Evolutionary conservation across 2,329 filamentous ascomycete species (phyloP).

Genomic region (Alternaria incomplexa): DNA sequence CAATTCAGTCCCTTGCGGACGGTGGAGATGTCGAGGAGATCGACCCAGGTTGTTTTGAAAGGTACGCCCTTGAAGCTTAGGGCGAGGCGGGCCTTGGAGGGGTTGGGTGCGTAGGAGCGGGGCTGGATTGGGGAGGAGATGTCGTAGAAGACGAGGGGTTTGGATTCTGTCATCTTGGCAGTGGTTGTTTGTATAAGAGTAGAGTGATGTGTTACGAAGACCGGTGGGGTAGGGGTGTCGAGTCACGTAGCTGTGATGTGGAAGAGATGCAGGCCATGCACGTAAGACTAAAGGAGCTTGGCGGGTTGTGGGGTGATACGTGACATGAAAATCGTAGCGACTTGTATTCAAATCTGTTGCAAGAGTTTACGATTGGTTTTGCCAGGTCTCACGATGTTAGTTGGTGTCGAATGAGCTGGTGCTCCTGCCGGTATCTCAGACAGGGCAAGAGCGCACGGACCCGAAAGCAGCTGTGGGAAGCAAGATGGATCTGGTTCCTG

Average conservation of each 20-base stretch:
- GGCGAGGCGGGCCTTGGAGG: slow-evolving; percentile 59
- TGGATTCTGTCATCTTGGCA: slow-evolving; percentile 30
- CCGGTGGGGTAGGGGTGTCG: neutral
- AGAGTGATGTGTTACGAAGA: too few species aligned
- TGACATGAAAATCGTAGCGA: neutral
- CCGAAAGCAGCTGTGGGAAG: neutral
- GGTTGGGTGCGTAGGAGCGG: slow-evolving; percentile 56
- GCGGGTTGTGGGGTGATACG: neutral
- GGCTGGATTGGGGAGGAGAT: slow-evolving; percentile 50
- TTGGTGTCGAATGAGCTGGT: neutral
- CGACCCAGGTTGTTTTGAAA: slow-evolving; percentile 61
- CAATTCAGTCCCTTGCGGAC: slow-evolving; percentile 57
- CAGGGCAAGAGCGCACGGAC: neutral
- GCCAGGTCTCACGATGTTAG: neutral
- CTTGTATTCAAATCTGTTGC: neutral
- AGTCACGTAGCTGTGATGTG: neutral
- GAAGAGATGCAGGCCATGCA: neutral
- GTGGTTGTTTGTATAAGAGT: neutral
- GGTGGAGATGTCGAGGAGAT: slow-evolving; percentile 55
- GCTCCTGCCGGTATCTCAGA: neutral
- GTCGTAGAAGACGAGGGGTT: slow-evolving; percentile 55
- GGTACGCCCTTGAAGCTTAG: slow-evolving; percentile 58
- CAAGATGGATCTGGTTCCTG: neutral
- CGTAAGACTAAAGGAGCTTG: neutral
- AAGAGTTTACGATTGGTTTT: neutral